Evolutionary conservation across 805 yeast genomes (phyloP).

Genomic region (Teunomyces cretensis): DNA sequence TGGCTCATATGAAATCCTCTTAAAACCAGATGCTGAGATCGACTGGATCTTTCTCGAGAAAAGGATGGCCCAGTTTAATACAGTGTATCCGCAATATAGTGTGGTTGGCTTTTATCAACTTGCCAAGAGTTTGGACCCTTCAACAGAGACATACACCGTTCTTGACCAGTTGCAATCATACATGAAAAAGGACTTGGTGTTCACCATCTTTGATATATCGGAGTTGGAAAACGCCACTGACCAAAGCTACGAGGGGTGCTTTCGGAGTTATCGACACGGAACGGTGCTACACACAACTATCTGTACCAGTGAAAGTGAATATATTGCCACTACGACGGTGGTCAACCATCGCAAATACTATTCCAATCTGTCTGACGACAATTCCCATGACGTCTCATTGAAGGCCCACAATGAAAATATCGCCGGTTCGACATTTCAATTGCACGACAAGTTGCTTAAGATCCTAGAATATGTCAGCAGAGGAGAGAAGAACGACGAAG

Average conservation of each 20-base stretch:
- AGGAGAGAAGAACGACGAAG: constrained; percentile 10
- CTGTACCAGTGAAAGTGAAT: constrained; percentile 30
- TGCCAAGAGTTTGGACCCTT: neutral
- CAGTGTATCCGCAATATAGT: constrained; percentile 25
- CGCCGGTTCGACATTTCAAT: constrained; percentile 17
- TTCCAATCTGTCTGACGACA: constrained; percentile 9
- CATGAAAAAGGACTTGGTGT: neutral
- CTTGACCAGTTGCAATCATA: neutral
- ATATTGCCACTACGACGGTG: constrained; percentile 32
- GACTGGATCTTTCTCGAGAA: constrained; percentile 25
- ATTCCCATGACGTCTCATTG: constrained; percentile 6
- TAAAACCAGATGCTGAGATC: constrained; percentile 12
- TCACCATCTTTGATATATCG: neutral
- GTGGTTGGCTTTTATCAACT: constrained; percentile 34
- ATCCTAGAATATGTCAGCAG: constrained; percentile 20
- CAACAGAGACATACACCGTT: neutral
- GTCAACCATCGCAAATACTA: constrained; percentile 26
- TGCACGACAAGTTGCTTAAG: constrained; percentile 20
- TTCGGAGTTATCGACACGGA: neutral
- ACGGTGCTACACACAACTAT: constrained; percentile 15
- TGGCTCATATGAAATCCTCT: constrained; percentile 32
- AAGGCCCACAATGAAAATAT: constrained; percentile 12
- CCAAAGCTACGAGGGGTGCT: neutral
- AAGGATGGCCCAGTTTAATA: constrained; percentile 26
- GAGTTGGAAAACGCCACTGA: neutral